A percentile compares a stretch with the other conserved stretches of the same genome.
These are phyloP conservation scores for Stenocarpella maydis DNA, from an alignment of 2,329 filamentous ascomycete genomes.

Conservation along the genomic window DNA sequence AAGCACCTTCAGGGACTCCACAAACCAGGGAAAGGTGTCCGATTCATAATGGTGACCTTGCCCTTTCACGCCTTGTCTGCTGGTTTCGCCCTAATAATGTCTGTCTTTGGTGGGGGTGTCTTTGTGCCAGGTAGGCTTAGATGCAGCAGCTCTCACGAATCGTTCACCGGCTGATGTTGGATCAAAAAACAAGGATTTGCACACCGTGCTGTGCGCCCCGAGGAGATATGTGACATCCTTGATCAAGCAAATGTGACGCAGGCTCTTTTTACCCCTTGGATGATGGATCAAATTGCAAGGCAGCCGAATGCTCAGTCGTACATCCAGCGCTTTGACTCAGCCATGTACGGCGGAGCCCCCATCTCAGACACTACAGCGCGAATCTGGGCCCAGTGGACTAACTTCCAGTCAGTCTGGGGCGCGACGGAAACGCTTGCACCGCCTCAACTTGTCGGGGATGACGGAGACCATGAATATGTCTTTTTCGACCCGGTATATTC, in stretches of 20 bases:
- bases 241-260: slow-evolving; percentile 31
- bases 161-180: neutral
- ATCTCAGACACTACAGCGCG: neutral
- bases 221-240: slow-evolving; percentile 36
- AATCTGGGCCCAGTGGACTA: slow-evolving; percentile 10
- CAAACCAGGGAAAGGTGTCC: slow-evolving; percentile 29
- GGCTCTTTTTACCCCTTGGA: slow-evolving; percentile 36
- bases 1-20: slow-evolving; percentile 5
- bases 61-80: slow-evolving; percentile 37
- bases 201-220: slow-evolving; percentile 28
- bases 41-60: slow-evolving; percentile 33
- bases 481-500: slow-evolving; percentile 36
- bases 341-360: slow-evolving; percentile 12
- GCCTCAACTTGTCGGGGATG: slow-evolving; percentile 31
- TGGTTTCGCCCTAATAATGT: slow-evolving; percentile 10
- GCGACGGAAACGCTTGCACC: slow-evolving; percentile 32
- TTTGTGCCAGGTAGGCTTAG: slow-evolving; percentile 31
- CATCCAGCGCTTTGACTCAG: slow-evolving; percentile 7
- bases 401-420: slow-evolving; percentile 28
- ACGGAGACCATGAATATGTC: slow-evolving; percentile 35
- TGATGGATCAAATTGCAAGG: slow-evolving; percentile 37
- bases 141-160: neutral
- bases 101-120: slow-evolving; percentile 35
- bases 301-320: slow-evolving; percentile 28
- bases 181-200: slow-evolving; percentile 33